Evolutionary conservation across 768 basidiomycete species (phyloP), one percentile per base, ranked within the genome.

Genomic region (Mycena pura): DNA sequence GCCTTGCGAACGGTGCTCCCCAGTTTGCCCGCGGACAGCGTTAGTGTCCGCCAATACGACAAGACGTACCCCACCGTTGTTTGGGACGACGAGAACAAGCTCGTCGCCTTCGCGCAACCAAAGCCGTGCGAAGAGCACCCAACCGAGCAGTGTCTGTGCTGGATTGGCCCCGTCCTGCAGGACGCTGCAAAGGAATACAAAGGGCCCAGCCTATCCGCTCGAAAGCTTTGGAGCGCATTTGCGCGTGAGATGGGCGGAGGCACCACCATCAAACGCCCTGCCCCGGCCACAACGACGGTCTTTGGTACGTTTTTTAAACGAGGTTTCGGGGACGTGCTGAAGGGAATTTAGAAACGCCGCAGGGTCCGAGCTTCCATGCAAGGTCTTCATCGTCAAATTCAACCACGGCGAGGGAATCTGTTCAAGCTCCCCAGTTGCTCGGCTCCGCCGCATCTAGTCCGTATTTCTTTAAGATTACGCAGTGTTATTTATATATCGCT

Each of bases 61-160:
- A 61, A 61, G 11, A 13, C 29, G 2, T 48, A 47, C 36, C 60
- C 60, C 4, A 44, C 40, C 39, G 60, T 39, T 7, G 46, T 49
- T 1, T 61, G 46, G 53, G 60, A 60, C 17, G 28, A 36, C 14
- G 3, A 38, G 17, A 39, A 32, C 15, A 40, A 60, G 6, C 14
- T 47, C 0, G 39, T 53, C 22, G 51, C 59, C 7, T 47, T 53
- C 21, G 59, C 51, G 2, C n/a, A 22, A 9, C 59, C 59, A 1
- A 47, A 41, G n/a, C 3, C 50, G 21, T 53, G 59, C 51, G 51
- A 53, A 8, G 59, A 53, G 11, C 59, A 60, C 29, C 31, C 41
- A 0, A 9, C 27, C 21, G 45, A 10, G 11, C 13, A 52, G n/a
- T 60, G 51, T 32, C 17, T 53, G 27, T 53, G 51, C 39, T 60